Conservation (phyloP, 352 stramenopile species). For the Globisporangium spiculum region DNA sequence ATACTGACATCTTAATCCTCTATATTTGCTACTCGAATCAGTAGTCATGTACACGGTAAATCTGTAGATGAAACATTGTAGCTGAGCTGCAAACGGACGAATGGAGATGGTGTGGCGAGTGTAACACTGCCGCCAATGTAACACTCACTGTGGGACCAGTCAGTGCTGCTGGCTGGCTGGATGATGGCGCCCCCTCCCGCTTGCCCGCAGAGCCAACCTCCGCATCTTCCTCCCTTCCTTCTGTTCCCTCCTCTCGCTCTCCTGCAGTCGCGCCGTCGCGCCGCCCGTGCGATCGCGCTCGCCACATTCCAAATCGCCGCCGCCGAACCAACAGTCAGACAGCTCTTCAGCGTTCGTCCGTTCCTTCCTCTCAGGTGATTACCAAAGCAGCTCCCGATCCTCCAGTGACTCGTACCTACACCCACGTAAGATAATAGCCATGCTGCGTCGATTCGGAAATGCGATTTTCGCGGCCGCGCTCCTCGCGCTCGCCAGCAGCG, state of each 20-base stretch:
- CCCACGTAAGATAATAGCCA: not conserved
- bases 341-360: too few species aligned
- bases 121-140: too few species aligned
- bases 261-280: not conserved
- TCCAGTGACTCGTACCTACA: too few species aligned
- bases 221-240: not conserved
- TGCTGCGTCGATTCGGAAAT: constrained; percentile 12
- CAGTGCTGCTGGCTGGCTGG: not conserved
- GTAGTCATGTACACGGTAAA: too few species aligned
- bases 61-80: too few species aligned
- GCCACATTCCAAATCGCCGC: constrained; percentile 10
- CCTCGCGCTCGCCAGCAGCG: constrained; percentile 6
- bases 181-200: not conserved
- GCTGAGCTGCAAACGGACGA: too few species aligned
- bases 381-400: not conserved
- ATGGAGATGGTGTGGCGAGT: too few species aligned
- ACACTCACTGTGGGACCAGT: not conserved
- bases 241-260: not conserved
- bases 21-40: too few species aligned
- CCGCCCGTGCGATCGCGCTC: not conserved
- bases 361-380: not conserved
- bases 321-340: not conserved
- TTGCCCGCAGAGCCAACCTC: not conserved
- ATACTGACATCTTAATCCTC: too few species aligned
- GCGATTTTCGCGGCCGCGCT: constrained; percentile 5